Base-by-base conservation (phyloP, 1,139 yeast genomes). In the Nematodospora anomalae region DNA sequence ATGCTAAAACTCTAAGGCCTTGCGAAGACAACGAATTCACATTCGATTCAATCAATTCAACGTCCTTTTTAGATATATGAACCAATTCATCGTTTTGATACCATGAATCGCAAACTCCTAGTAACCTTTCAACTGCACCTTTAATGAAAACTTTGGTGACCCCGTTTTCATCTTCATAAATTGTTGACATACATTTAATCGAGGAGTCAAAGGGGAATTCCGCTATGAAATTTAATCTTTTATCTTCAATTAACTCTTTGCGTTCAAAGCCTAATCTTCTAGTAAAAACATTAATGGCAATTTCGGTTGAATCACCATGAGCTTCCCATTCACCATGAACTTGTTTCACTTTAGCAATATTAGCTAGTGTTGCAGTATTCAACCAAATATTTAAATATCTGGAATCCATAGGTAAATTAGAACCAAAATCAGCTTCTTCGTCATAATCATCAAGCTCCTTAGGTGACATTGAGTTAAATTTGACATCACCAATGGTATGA, bases 281-380 rank as follows among this genome's bases (percentile, higher is more conserved):
- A 12, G 79, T 73, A 54, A 84, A 83, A 0, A 85, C 89, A 52
- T 84, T 86, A 44, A 85, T 80, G 10, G 95, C 92, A 51, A 83
- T 78, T 60, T 85, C 95, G 3, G 95, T 85, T 26, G 95, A 89
- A 55, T 85, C 95, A 37, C 94, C 95, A 51, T 80, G 82, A 11
- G 87, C 88, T 49, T 76, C 78, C 92, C 94, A 85, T 27, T 57
- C 66, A 37, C 63, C 64, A 16, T 53, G 51, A 27, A 65, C 64
- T 41, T 46, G 43, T 24, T 67, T 68, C 15, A 84, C 76, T 12
- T 70, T 66, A 3, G 94, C 89, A 53, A 83, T 78, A 51, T 85
- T 85, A 24, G 92, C 92, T 49, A 85, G 60, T 2, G 89, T 72
- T 6, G 90, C 86, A 30, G 81, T 67, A 26, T 59, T 49, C 36